phyloP scores from a whole-genome alignment of 2,329 filamentous ascomycete species.

The Penicillium sp. region DNA sequence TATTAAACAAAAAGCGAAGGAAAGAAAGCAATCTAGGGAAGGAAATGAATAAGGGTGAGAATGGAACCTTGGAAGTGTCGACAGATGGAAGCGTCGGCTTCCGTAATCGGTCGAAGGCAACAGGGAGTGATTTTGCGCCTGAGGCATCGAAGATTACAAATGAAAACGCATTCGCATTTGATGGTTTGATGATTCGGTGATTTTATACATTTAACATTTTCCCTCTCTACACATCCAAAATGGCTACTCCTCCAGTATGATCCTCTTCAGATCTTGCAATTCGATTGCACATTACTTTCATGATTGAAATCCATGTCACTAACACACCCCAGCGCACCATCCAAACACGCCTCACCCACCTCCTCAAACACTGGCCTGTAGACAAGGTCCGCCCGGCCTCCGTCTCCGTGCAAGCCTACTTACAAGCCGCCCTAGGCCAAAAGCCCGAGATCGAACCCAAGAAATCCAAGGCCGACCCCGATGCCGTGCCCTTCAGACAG shows the following conservation, averaged over 20 bases:
- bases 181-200: background rate
- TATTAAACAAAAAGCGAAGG: slow-evolving; percentile 17
- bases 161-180: background rate
- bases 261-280: background rate
- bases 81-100: slow-evolving; percentile 23
- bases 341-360: slow-evolving; percentile 39
- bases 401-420: slow-evolving; percentile 46
- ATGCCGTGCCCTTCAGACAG: slow-evolving; percentile 14
- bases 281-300: background rate
- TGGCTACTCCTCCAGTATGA: slow-evolving; percentile 2
- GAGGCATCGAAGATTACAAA: slow-evolving; percentile 12
- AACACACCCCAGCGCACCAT: slow-evolving; percentile 23
- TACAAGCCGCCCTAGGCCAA: slow-evolving; percentile 33
- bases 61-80: slow-evolving; percentile 3
- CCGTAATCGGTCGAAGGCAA: slow-evolving; percentile 20
- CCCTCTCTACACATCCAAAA: background rate
- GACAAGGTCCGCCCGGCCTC: slow-evolving; percentile 46
- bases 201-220: background rate
- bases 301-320: background rate
- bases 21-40: slow-evolving; percentile 1
- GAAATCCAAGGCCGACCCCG: slow-evolving; percentile 5
- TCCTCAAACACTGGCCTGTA: slow-evolving; percentile 46
- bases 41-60: slow-evolving; percentile 8
- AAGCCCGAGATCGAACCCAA: slow-evolving; percentile 5
- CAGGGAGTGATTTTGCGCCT: slow-evolving; percentile 25